A percentile compares a stretch with the other conserved stretches of the same genome.
These are phyloP conservation scores for Polyplosphaeria fusca DNA, from an alignment of 495 filamentous ascomycete species.

Conservation along the genomic window DNA sequence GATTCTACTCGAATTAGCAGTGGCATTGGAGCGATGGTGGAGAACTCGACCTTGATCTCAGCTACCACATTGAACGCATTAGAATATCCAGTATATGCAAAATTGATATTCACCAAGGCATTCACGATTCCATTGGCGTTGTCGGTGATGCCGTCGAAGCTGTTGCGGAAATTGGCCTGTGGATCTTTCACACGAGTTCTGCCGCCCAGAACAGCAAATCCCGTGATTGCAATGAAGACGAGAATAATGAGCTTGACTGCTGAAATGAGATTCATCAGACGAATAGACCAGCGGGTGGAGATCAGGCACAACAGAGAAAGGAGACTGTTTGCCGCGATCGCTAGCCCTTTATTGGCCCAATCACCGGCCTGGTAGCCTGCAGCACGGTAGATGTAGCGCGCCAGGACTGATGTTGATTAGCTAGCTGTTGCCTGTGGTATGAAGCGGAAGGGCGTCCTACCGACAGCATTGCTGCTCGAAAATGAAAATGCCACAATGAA, in stretches of 20 bases:
- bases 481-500: conserved; percentile 16
- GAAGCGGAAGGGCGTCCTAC: not conserved
- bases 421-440: too few species aligned
- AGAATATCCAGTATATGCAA: conserved; percentile 9
- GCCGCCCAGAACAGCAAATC: conserved; percentile 18
- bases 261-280: conserved; percentile 10
- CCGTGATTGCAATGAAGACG: conserved; percentile 17
- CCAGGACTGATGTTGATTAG: not conserved
- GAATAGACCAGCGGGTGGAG: conserved; percentile 11
- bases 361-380: conserved; percentile 12
- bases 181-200: conserved; percentile 9
- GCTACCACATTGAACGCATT: conserved; percentile 23
- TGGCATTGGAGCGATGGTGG: not conserved
- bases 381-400: conserved; percentile 9
- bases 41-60: conserved; percentile 6
- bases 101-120: conserved; percentile 16
- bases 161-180: conserved; percentile 9
- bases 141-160: conserved; percentile 6
- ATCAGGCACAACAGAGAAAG: conserved; percentile 5
- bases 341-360: conserved; percentile 21
- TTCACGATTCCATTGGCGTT: conserved; percentile 21
- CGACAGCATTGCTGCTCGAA: conserved; percentile 19
- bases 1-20: conserved; percentile 2
- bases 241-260: conserved; percentile 17
- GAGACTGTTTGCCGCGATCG: conserved; percentile 9